Conservation (phyloP, 2,329 filamentous ascomycete genomes). For the Claviceps monticola region DNA sequence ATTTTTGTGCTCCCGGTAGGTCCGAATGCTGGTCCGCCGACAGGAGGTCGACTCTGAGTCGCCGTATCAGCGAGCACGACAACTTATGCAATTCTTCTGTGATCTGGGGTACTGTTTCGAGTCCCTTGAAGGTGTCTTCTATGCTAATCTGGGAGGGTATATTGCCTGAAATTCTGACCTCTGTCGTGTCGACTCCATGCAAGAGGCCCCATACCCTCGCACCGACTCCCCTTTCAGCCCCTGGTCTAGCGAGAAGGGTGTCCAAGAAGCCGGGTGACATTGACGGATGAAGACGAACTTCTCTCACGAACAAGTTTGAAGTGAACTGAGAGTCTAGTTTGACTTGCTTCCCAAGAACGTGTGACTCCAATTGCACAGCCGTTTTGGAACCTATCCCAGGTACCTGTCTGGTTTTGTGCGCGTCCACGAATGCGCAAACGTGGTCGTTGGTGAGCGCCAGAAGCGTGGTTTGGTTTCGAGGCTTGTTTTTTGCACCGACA, state of each 20-base stretch:
- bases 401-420: constrained; percentile 62
- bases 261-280: constrained; percentile 55
- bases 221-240: constrained; percentile 58
- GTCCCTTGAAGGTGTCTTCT: constrained; percentile 73
- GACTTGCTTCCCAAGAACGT: constrained; percentile 28
- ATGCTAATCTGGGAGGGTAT: constrained; percentile 84
- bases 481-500: constrained; percentile 73
- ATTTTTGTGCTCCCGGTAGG: constrained; percentile 27
- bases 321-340: constrained; percentile 23
- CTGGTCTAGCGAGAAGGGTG: constrained; percentile 53
- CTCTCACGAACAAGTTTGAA: constrained; percentile 43
- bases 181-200: constrained; percentile 63
- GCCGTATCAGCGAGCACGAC: constrained; percentile 53
- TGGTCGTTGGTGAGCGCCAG: constrained; percentile 47
- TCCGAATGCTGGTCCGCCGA: constrained; percentile 30
- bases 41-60: constrained; percentile 67
- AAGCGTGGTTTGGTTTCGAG: constrained; percentile 73
- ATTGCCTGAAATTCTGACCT: constrained; percentile 57
- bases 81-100: constrained; percentile 55
- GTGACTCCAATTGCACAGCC: constrained; percentile 33
- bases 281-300: constrained; percentile 47
- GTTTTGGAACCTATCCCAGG: constrained; percentile 74
- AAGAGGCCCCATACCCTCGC: constrained; percentile 62
- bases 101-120: constrained; percentile 52
- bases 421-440: constrained; percentile 57